Evolutionary conservation across 2,329 filamentous ascomycete species (phyloP).

Genomic region (Malbranchea cinnamomea): DNA sequence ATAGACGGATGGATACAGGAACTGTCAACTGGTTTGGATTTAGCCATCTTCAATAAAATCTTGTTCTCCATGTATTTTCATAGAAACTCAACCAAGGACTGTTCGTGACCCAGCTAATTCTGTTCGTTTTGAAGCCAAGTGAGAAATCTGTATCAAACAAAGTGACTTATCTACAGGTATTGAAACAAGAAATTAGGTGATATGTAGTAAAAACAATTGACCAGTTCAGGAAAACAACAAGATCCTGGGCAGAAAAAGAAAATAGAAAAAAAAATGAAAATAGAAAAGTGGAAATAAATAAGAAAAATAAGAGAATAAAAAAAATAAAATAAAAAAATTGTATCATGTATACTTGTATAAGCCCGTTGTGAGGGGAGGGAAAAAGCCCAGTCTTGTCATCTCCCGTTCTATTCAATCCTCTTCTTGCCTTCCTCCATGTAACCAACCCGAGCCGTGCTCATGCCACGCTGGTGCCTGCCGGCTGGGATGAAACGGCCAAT

Average conservation of each 20-base stretch:
- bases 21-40: too few relatives aligned
- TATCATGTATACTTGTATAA: slow-evolving; percentile 1
- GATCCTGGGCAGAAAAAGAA: slow-evolving; percentile 3
- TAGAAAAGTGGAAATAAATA: slow-evolving; percentile 4
- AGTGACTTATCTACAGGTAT: neutral
- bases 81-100: too few relatives aligned
- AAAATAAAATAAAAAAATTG: slow-evolving; percentile 4
- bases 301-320: slow-evolving; percentile 3
- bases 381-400: neutral
- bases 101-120: too few relatives aligned
- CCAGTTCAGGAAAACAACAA: too few relatives aligned
- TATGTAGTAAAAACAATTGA: too few relatives aligned
- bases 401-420: slow-evolving; percentile 54
- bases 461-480: slow-evolving; percentile 59
- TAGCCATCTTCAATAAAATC: too few relatives aligned
- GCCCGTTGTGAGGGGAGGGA: neutral
- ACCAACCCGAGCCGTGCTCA: slow-evolving; percentile 66
- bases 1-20: too few relatives aligned
- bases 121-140: too few relatives aligned
- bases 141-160: too few relatives aligned
- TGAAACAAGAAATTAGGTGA: neutral
- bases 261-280: slow-evolving; percentile 7
- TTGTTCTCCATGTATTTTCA: too few relatives aligned
- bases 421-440: slow-evolving; percentile 97
- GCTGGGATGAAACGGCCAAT: slow-evolving; percentile 55